Base-by-base conservation (phyloP, 2,329 filamentous ascomycete species). In the Aspergillus luchuensis region DNA sequence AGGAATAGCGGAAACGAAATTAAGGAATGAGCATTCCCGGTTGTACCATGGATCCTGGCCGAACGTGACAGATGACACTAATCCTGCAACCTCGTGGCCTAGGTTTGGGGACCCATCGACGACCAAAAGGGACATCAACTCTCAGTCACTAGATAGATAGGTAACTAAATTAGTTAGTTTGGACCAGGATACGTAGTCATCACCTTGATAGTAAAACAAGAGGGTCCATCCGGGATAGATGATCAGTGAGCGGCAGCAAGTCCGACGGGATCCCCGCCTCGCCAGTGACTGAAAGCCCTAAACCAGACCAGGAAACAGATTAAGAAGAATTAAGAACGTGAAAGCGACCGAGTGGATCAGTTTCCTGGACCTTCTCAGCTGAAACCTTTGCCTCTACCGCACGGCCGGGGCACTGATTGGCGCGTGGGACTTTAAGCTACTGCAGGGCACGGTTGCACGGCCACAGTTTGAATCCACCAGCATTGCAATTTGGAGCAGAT, bases 321-420 rank as follows among this genome's bases (percentile, higher is more conserved):
- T 11, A 4, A 36, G 33, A 36, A 36, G 11, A 21, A 45, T 45
- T 10, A 53, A 53, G 19, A 28, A 41, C 11, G 19, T 17, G 11
- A 23, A 7, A n/a, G 21, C 30, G 33, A 36, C 33, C 21, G 21
- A 19, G 38, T 28, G 23, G 23, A 45, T 58, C 33, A 19, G 13
- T 38, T 51, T 36, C 52, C 11, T n/a, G 45, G n/a, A 53, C 54
- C n/a, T 47, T 48, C 60, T 59, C 60, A 62, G 60, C 60, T 62
- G 60, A 62, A 62, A 53, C 47, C 36, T 36, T 57, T 52, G 52
- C 60, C 53, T 39, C 49, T 19, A 48, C 43, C 30, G 48, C 59
- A 49, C 23, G 17, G 17, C 36, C 28, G 36, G 36, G 19, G 36
- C 23, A n/a, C 48, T 47, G 38, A 55, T 59, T 52, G 57, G 49